Percentiles rank a stretch among this genome's conserved stretches.
phyloP scores from a whole-genome alignment of 805 yeast species.

The Wickerhamiella occidentalis region DNA sequence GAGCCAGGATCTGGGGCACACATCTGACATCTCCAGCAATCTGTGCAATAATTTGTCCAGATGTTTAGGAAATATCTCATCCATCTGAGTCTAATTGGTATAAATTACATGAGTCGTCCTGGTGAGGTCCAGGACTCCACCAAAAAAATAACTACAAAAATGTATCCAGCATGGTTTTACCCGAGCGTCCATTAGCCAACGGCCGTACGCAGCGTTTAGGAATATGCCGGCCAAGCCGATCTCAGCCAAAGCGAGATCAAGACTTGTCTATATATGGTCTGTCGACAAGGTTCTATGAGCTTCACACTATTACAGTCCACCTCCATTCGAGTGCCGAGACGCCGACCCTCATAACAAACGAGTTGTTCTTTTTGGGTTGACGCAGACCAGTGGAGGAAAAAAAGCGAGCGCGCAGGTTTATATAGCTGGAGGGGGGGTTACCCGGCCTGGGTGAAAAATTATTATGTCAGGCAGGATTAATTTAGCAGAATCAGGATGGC shows the following conservation, averaged over 20 bases:
- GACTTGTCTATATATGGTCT: conserved; percentile 62
- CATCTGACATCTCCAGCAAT: too few species aligned
- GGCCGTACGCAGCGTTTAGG: conserved; percentile 98
- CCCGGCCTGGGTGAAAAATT: conserved; percentile 8
- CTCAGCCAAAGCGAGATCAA: conserved; percentile 48
- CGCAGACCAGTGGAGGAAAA: conserved; percentile 7
- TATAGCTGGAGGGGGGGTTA: background rate
- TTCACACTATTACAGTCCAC: conserved; percentile 25
- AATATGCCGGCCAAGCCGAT: conserved; percentile 84
- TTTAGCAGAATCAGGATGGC: conserved; percentile 11
- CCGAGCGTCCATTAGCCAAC: conserved; percentile 91
- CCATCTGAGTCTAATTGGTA: too few species aligned
- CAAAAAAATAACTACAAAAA: too few species aligned
- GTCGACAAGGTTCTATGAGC: conserved; percentile 79
- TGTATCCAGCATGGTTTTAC: conserved; percentile 99
- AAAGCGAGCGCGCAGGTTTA: background rate
- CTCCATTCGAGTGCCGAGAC: conserved; percentile 29
- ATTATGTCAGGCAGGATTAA: conserved; percentile 14
- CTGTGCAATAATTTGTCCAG: too few species aligned
- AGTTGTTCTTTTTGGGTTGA: conserved; percentile 7
- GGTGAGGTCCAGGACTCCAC: too few species aligned
- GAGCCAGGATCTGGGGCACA: too few species aligned
- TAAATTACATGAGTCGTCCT: too few species aligned
- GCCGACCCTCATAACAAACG: conserved; percentile 14
- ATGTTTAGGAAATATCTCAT: too few species aligned